A percentile compares a stretch with the other conserved stretches of the same genome.
phyloP scores from a whole-genome alignment of 192 early-diverging fungal genomes.

The Coemansia erecta region DNA sequence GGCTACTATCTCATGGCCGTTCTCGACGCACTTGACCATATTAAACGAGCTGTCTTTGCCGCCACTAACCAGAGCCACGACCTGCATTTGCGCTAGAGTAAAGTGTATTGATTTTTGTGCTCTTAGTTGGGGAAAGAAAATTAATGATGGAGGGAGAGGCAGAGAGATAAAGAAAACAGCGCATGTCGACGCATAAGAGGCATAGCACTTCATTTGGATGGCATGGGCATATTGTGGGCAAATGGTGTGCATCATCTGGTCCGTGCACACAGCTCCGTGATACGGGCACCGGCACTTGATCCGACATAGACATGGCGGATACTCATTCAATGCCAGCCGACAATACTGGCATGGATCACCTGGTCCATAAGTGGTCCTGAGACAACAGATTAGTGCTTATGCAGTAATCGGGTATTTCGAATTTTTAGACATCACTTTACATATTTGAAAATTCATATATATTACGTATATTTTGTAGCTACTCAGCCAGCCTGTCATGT shows the following conservation, averaged over 20 bases:
- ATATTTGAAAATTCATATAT: neutral
- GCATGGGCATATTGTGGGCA: neutral
- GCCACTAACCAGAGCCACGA: slow-evolving; percentile 65
- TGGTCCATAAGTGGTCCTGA: too few relatives aligned
- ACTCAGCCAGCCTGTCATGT: neutral
- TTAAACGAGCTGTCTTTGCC: slow-evolving; percentile 98
- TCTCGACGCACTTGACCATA: slow-evolving; percentile 90
- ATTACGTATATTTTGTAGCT: neutral
- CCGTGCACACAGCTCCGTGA: too few relatives aligned
- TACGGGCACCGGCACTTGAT: too few relatives aligned
- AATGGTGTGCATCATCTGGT: neutral
- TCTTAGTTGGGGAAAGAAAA: neutral
- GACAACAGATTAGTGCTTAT: too few relatives aligned
- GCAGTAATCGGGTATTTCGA: too few relatives aligned
- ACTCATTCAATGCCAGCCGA: too few relatives aligned
- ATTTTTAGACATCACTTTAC: too few relatives aligned
- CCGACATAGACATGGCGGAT: too few relatives aligned
- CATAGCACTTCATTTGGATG: neutral
- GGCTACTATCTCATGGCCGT: slow-evolving; percentile 91
- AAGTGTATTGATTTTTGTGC: neutral
- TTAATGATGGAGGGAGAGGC: too few relatives aligned
- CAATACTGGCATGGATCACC: too few relatives aligned
- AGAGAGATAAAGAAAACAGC: neutral
- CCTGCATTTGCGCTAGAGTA: slow-evolving; percentile 25
- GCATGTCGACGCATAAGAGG: neutral